A percentile compares a stretch with the other conserved stretches of the same genome.
phyloP scores from a whole-genome alignment of 495 filamentous ascomycete species.

The Immersiella caudata region DNA sequence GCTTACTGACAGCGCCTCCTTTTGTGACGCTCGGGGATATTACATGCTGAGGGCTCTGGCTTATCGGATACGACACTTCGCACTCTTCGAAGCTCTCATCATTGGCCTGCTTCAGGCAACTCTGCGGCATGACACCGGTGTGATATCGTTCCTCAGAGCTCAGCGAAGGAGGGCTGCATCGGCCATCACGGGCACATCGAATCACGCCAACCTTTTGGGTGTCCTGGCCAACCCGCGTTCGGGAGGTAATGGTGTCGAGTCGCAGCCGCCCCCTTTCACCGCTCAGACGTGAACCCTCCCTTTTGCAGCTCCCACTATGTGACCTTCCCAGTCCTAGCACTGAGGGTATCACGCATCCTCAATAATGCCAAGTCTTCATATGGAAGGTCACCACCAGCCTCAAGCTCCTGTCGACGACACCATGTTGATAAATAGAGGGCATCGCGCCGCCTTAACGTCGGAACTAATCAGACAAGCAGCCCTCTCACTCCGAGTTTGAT shows the following conservation, averaged over 20 bases:
- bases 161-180: constrained; percentile 6
- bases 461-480: constrained; percentile 13
- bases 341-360: constrained; percentile 15
- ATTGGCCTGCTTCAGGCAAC: not conserved
- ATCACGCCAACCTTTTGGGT: constrained; percentile 12
- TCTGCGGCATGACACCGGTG: not conserved
- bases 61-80: constrained; percentile 3
- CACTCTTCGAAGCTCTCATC: not conserved
- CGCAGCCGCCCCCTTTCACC: constrained; percentile 6
- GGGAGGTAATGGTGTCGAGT: constrained; percentile 13
- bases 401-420: not conserved
- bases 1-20: not conserved
- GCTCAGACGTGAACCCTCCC: constrained; percentile 5
- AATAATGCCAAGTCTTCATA: constrained; percentile 13
- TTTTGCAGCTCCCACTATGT: not conserved
- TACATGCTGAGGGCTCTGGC: not conserved
- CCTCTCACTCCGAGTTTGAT: not conserved
- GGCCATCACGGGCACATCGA: constrained; percentile 18
- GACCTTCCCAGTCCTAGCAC: constrained; percentile 21
- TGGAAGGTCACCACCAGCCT: constrained; percentile 19
- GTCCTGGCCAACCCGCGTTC: constrained; percentile 13
- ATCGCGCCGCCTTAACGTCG: constrained; percentile 1
- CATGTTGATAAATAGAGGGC: constrained; percentile 19
- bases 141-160: not conserved
- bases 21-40: not conserved